Evolutionary conservation across 2,329 filamentous ascomycete species (phyloP).

Genomic region (Neophaeococcomyces aloes): DNA sequence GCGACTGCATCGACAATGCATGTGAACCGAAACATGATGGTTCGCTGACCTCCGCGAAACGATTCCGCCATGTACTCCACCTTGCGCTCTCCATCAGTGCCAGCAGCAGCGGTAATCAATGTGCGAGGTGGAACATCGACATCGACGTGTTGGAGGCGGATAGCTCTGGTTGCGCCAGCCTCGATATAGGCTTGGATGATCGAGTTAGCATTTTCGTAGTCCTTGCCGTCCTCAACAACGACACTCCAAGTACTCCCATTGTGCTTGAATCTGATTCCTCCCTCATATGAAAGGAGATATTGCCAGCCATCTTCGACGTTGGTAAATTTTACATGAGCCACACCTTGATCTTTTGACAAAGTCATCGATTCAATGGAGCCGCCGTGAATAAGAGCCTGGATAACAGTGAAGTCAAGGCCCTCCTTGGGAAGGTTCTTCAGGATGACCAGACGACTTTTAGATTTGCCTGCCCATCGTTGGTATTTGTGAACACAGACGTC

Average conservation of each 20-base stretch:
- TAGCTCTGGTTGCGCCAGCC: slow-evolving; percentile 35
- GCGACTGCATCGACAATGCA: slow-evolving; percentile 37
- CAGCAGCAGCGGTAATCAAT: slow-evolving; percentile 30
- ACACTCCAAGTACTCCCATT: slow-evolving; percentile 25
- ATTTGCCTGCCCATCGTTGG: background rate
- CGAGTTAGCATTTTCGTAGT: slow-evolving; percentile 32
- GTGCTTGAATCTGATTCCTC: slow-evolving; percentile 28
- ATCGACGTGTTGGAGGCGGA: slow-evolving; percentile 35
- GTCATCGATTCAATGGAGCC: slow-evolving; percentile 29
- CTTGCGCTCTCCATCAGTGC: slow-evolving; percentile 27
- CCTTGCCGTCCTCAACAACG: slow-evolving; percentile 30
- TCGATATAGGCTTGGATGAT: slow-evolving; percentile 32
- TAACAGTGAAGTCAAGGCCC: slow-evolving; percentile 23
- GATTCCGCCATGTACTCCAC: slow-evolving; percentile 37
- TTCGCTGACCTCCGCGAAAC: slow-evolving; percentile 35
- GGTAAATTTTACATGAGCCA: slow-evolving; percentile 29
- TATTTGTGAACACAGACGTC: too few relatives aligned
- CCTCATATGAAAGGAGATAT: slow-evolving; percentile 29
- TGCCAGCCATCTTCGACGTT: slow-evolving; percentile 26
- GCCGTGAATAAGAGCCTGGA: slow-evolving; percentile 31
- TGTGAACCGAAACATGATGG: slow-evolving; percentile 39
- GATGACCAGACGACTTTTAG: slow-evolving; percentile 25
- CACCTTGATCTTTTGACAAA: slow-evolving; percentile 14
- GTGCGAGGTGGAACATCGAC: slow-evolving; percentile 29
- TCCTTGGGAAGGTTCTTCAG: slow-evolving; percentile 29